Evolutionary conservation across 257 asterid species (phyloP), one percentile per base, ranked within the genome.

Genomic region (Salvia splendens): DNA sequence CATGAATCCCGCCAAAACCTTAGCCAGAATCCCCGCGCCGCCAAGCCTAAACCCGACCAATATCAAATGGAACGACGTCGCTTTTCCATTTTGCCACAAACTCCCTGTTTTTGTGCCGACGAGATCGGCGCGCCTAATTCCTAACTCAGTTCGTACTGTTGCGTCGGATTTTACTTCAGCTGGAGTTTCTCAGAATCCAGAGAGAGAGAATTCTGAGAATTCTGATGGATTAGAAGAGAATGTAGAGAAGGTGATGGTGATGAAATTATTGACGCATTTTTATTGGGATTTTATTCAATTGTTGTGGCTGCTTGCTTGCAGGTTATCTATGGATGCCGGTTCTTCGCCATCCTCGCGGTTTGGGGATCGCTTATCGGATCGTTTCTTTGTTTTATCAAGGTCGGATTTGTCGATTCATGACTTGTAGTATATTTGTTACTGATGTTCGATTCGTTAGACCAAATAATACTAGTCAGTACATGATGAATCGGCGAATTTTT

Each of bases 311-410:
- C 38, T 32, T 7, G 35, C 33, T 50, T 80, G 89, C 61, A 92
- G 96, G 85, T 83, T 62, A 83, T 92, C 51, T 92, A 87, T 42
- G 81, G 93, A 11, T 89, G 98, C 72, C 82, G 96, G 12, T 89
- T 92, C 81, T 86, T 92, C 52, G 87, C 96, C 14, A 89, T 89
- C 78, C 86, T 92, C 76, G 97, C 97, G n/a, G 98, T 89, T 14
- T 83, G 85, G 89, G 98, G 98, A 20, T 92, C 95, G 14, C 73
- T 92, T 48, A 20, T 87, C 55, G 97, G 97, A 6, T 92, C 98
- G 62, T 82, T 92, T 61, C 93, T 92, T 20, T 92, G 98, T 70
- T 92, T 89, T 68, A 2, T 89, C 66, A 87, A 89, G 95, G 97
- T 87, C 65, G 33, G 57, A 54, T 1, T 40, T 7, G 2, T 40